Percentiles rank a stretch among this genome's conserved stretches.
Conservation (phyloP, 495 filamentous ascomycete genomes). For the Aspergillus affinis region DNA sequence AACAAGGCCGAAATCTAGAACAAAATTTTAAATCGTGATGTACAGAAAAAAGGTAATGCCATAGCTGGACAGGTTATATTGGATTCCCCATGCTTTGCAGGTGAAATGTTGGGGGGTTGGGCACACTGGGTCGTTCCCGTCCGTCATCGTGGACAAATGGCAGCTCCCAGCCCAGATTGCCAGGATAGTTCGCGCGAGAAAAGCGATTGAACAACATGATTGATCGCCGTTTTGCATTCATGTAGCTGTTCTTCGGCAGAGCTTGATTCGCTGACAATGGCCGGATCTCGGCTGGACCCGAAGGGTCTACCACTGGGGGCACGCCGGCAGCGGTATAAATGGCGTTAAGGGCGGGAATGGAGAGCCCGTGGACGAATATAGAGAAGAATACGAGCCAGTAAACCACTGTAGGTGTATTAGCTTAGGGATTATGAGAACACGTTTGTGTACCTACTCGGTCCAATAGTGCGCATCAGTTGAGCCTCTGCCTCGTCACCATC, state of each 20-base stretch:
- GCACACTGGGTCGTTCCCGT: neutral
- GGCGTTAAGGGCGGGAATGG: slow-evolving; percentile 9
- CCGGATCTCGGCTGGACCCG: slow-evolving; percentile 11
- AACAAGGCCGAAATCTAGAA: no score
- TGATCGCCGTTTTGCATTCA: slow-evolving; percentile 5
- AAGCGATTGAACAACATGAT: slow-evolving; percentile 12
- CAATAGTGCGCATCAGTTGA: slow-evolving; percentile 1
- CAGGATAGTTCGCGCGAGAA: slow-evolving; percentile 8
- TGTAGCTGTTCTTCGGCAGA: slow-evolving; percentile 10
- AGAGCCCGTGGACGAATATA: slow-evolving; percentile 11
- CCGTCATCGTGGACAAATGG: neutral
- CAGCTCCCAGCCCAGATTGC: slow-evolving; percentile 5
- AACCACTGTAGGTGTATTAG: neutral
- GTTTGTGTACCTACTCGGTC: slow-evolving; percentile 5
- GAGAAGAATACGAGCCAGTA: slow-evolving; percentile 14
- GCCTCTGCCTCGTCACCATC: slow-evolving; percentile 6
- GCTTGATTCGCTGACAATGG: slow-evolving; percentile 4
- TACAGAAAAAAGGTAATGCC: no score
- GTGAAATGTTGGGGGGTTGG: neutral
- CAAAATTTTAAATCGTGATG: no score
- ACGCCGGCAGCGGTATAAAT: slow-evolving; percentile 5
- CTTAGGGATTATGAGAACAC: neutral
- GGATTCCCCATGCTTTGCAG: neutral
- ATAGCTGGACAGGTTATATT: neutral
- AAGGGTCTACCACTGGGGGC: slow-evolving; percentile 11